A percentile compares a stretch with the other conserved stretches of the same genome.
phyloP scores from a whole-genome alignment of 2,329 filamentous ascomycete species.

The Colletotrichum paranaense region DNA sequence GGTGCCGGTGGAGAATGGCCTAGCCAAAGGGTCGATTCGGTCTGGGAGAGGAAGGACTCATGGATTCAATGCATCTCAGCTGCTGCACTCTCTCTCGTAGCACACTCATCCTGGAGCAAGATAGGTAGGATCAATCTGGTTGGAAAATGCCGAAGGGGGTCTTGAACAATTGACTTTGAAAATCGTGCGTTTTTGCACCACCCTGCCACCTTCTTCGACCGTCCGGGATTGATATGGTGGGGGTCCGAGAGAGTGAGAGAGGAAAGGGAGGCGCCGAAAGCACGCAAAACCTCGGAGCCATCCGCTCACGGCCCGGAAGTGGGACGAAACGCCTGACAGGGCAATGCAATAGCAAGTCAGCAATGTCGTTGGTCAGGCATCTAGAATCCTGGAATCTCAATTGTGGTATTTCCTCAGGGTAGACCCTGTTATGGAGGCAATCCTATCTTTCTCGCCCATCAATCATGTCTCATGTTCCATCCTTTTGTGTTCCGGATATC shows the following conservation, averaged over 20 bases:
- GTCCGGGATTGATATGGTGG: background rate
- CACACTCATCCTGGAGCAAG: background rate
- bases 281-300: background rate
- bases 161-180: background rate
- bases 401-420: background rate
- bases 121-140: background rate
- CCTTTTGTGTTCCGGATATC: background rate
- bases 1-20: background rate
- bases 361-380: background rate
- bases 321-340: background rate
- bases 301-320: background rate
- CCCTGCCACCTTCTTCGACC: background rate
- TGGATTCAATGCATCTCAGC: background rate
- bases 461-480: background rate
- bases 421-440: background rate
- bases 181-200: background rate
- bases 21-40: background rate
- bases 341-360: background rate
- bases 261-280: background rate
- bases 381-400: background rate
- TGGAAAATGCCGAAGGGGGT: background rate
- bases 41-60: background rate
- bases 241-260: background rate
- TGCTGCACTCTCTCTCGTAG: background rate
- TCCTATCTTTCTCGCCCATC: background rate